Evolutionary conservation across 495 filamentous ascomycete genomes (phyloP), one percentile per base, ranked within the genome.

Genomic region (Immersiella caudata): DNA sequence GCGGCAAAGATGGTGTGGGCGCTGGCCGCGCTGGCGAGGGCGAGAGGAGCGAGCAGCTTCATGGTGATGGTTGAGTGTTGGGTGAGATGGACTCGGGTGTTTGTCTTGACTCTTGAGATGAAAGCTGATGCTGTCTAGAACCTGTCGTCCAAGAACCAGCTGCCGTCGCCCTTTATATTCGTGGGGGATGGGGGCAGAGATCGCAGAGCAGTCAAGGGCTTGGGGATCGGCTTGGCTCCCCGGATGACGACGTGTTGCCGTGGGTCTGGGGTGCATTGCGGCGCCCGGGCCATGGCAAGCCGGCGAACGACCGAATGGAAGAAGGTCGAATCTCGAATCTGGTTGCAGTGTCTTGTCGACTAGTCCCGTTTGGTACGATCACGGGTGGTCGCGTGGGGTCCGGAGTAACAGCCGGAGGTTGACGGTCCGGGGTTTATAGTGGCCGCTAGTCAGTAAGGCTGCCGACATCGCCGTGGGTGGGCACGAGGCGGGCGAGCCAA

Each of bases 1-100:
- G 72, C 71, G 35, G 62, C 50, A 72, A 76, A 76, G 68, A 76
- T 76, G 66, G 74, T 76, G 72, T 76, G 74, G 12, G 72, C 74
- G 70, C 62, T 73, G 68, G 70, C 70, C 22, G 72, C 72, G 62
- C 46, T 49, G 57, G 70, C 74, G n/a, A 71, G 55, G 29, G 72
- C 60, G 35, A 73, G 60, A 21, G 70, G 72, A 26, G 70, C 65
- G 70, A 76, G 62, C 40, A 74, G 21, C 70, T 74, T 76, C 72
- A 76, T 76, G 65, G 50, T 68, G 62, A 25, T 12, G 61, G 40
- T 49, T 25, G n/a, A 26, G 8, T 12, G n/a, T 21, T 50, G 22
- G 46, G 29, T 4, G 29, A 33, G 29, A 33, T 33, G 8, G 29
- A 33, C 29, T 55, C 16, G 20, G 50, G 16, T 22, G 33, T 16